Evolutionary conservation across 441 rosid genomes (phyloP).

Genomic region (Manihot esculenta): DNA sequence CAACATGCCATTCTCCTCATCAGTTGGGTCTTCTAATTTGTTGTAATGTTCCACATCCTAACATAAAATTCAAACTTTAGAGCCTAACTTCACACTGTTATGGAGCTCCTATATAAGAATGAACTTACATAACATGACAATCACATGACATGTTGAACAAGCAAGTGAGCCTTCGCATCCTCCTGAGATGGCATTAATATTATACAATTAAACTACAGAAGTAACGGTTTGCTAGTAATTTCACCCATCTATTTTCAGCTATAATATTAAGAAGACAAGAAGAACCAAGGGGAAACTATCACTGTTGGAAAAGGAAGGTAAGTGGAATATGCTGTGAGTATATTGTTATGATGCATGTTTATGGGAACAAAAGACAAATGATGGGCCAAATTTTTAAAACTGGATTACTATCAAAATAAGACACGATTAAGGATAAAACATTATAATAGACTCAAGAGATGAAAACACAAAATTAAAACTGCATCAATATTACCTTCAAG

Average conservation of each 20-base stretch:
- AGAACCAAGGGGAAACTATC: not conserved
- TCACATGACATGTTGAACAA: constrained; percentile 90
- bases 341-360: not conserved
- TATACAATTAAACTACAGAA: constrained; percentile 7
- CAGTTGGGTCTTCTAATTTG: constrained; percentile 86
- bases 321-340: not conserved
- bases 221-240: not conserved
- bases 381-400: not conserved
- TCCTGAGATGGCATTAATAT: constrained; percentile 45
- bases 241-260: not conserved
- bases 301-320: not conserved
- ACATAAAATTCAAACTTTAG: constrained; percentile 25
- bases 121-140: constrained; percentile 61
- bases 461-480: constrained; percentile 12
- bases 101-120: not conserved
- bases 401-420: not conserved
- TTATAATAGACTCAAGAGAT: not conserved
- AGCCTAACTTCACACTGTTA: constrained; percentile 1
- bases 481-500: constrained; percentile 64
- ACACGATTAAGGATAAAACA: not conserved
- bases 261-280: not conserved
- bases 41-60: constrained; percentile 75
- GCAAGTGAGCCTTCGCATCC: constrained; percentile 96
- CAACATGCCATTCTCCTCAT: constrained; percentile 97
- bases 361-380: not conserved